A percentile compares a stretch with the other conserved stretches of the same genome.
phyloP scores from a whole-genome alignment of 805 yeast genomes.

The Zygosaccharomyces bailii region DNA sequence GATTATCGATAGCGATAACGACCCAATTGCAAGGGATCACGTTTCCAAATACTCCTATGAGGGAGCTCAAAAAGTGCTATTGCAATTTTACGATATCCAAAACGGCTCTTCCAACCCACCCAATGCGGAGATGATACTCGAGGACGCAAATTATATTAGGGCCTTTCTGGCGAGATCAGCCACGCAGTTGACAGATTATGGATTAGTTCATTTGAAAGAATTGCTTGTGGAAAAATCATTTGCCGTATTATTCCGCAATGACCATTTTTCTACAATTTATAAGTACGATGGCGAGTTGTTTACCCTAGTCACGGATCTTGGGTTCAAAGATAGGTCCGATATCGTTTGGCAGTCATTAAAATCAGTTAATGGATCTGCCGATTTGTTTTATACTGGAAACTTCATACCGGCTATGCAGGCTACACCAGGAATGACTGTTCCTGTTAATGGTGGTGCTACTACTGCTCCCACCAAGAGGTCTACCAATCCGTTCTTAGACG shows the following conservation, averaged over 20 bases:
- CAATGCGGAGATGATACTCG: conserved; percentile 29
- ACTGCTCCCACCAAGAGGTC: neutral
- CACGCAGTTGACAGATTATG: conserved; percentile 73
- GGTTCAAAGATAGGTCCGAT: conserved; percentile 45
- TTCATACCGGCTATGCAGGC: conserved; percentile 45
- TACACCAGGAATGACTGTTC: conserved; percentile 12
- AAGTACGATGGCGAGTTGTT: conserved; percentile 53
- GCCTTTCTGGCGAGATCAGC: conserved; percentile 58
- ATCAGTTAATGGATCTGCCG: conserved; percentile 65
- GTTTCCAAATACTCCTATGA: conserved; percentile 52
- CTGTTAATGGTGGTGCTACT: conserved; percentile 8
- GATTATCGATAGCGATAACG: conserved; percentile 49
- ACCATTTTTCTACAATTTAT: conserved; percentile 75
- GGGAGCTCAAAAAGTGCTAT: conserved; percentile 53
- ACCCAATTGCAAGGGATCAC: conserved; percentile 35
- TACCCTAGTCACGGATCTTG: conserved; percentile 69
- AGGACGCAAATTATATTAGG: conserved; percentile 38
- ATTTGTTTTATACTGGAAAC: conserved; percentile 62
- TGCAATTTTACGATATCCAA: conserved; percentile 43
- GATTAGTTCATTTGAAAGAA: conserved; percentile 48
- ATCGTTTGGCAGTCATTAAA: conserved; percentile 81
- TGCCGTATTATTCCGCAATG: conserved; percentile 80
- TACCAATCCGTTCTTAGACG: conserved; percentile 28
- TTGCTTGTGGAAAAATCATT: conserved; percentile 51
- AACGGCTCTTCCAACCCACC: conserved; percentile 26